These are phyloP conservation scores for Trametes coccinea DNA, from an alignment of 768 basidiomycete species.

Conservation along the genomic window DNA sequence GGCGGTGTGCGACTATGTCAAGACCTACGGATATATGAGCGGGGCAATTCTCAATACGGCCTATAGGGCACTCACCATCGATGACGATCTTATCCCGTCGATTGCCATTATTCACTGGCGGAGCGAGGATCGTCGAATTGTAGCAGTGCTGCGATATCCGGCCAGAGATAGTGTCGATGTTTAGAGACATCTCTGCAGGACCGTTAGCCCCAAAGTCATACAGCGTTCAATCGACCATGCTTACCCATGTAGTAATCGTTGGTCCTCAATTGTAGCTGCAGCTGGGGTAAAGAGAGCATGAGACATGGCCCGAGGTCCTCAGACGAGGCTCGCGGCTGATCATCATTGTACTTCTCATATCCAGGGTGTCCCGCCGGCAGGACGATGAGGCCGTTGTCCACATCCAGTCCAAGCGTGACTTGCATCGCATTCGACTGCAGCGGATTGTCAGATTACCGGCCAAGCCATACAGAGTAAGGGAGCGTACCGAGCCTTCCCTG, in stretches of 20 bases:
- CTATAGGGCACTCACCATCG: slow-evolving; percentile 39
- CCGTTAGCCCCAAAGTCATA: not conserved
- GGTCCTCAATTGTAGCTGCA: slow-evolving; percentile 75
- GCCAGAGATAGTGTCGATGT: slow-evolving; percentile 61
- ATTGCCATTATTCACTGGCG: slow-evolving; percentile 18
- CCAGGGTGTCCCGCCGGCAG: slow-evolving; percentile 71
- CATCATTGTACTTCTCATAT: slow-evolving; percentile 43
- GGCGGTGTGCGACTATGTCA: slow-evolving; percentile 77
- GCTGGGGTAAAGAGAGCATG: slow-evolving; percentile 57
- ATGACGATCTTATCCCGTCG: slow-evolving; percentile 44
- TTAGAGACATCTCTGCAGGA: slow-evolving; percentile 71
- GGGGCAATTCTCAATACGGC: not conserved
- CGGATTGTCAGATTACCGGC: not conserved
- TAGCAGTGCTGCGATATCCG: slow-evolving; percentile 49
- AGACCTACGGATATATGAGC: slow-evolving; percentile 47
- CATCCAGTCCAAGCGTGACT: slow-evolving; percentile 57
- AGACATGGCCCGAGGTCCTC: slow-evolving; percentile 54
- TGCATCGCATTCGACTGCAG: slow-evolving; percentile 80
- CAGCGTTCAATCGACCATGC: slow-evolving; percentile 12
- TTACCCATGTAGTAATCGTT: slow-evolving; percentile 91
- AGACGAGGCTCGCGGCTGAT: slow-evolving; percentile 30
- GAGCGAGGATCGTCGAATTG: slow-evolving; percentile 40
- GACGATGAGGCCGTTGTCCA: slow-evolving; percentile 55
- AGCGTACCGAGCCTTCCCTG: slow-evolving; percentile 67
- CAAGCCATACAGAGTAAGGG: not conserved